Evolutionary conservation across 768 basidiomycete genomes (phyloP), one percentile per base, ranked within the genome.

Genomic region (Boletellus sp.): DNA sequence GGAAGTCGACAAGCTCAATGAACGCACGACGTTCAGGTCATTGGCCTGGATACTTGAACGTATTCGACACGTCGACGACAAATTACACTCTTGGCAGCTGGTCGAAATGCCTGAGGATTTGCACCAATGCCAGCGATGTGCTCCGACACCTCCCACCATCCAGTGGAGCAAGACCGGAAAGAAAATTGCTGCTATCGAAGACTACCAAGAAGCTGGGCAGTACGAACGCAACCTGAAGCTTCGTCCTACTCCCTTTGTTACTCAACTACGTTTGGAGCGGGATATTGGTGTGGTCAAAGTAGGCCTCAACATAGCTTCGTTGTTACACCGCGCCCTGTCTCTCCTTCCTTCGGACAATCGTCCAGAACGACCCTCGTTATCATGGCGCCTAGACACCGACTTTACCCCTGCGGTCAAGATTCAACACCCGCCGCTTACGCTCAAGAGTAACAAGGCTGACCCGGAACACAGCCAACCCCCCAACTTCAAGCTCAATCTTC

Each of bases 1-100:
- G 36, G 87, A 92, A 58, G 81, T 97, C 38, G 91, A 95, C 66
- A 86, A 89, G 57, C 74, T 91, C 9, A 86, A 94, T 57, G 90
- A 95, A 62, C 84, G 93, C 4, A 72, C 78, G 11, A 85, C 83
- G 1, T 95, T 94, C 74, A 81, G 80, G 53, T 75, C 84, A 5
- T 64, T 95, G 15, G 87, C 92, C 2, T 97, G 94, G 94, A 70
- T 96, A 17, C 72, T 91, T 20, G 90, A 94, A 62, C 82, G 91
- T 43, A 78, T 94, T 53, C 83, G 88, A 12, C 80, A 84, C 50
- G 79, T 92, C 49, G 80, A 86, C 20, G 81, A 81, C 33, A 71
- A 78, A 50, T 78, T 87, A 58, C 71, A 70, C 23, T 60, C 73
- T 3, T 97, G 94, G 94, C 85, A 88, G 49, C 53, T 64, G 1